Evolutionary conservation across 306 rosid species (phyloP).

Genomic region (Acacia crassicarpa): DNA sequence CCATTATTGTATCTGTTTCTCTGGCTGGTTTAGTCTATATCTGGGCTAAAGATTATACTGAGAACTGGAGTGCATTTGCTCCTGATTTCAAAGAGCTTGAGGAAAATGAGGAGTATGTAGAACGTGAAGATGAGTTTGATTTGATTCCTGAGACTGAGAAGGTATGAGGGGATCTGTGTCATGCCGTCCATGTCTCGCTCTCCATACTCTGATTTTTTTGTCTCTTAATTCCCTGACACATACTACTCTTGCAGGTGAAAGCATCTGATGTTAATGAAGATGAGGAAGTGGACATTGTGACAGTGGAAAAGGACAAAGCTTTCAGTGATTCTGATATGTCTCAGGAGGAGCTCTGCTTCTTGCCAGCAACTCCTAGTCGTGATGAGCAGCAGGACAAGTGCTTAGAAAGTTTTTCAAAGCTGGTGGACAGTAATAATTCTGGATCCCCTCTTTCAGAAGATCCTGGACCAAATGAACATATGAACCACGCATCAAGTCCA

Average conservation of each 20-base stretch:
- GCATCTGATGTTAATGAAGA: conserved; percentile 80
- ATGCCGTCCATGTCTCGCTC: neutral
- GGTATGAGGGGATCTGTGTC: conserved; percentile 43
- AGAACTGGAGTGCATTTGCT: conserved; percentile 99
- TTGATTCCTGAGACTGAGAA: conserved; percentile 84
- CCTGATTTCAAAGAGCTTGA: conserved; percentile 99
- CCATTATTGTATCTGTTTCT: conserved; percentile 92
- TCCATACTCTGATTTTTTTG: neutral
- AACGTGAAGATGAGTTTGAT: conserved; percentile 97
- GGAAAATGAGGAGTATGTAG: conserved; percentile 94
- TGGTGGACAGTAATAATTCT: conserved; percentile 74
- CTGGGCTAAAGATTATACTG: conserved; percentile 98
- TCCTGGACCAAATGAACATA: conserved; percentile 72
- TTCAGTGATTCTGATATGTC: conserved; percentile 95
- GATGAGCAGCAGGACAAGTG: conserved; percentile 81
- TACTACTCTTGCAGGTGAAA: conserved; percentile 60
- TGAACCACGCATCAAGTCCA: conserved; percentile 75
- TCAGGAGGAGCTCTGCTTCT: conserved; percentile 78
- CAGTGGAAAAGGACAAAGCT: conserved; percentile 74
- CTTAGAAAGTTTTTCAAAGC: conserved; percentile 71
- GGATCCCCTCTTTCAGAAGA: conserved; percentile 96
- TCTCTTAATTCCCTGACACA: neutral
- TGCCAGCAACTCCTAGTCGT: conserved; percentile 79
- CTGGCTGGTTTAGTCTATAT: conserved; percentile 81
- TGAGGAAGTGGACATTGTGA: conserved; percentile 82